phyloP scores from a whole-genome alignment of 805 yeast genomes.

The Yamadazyma philogaea region DNA sequence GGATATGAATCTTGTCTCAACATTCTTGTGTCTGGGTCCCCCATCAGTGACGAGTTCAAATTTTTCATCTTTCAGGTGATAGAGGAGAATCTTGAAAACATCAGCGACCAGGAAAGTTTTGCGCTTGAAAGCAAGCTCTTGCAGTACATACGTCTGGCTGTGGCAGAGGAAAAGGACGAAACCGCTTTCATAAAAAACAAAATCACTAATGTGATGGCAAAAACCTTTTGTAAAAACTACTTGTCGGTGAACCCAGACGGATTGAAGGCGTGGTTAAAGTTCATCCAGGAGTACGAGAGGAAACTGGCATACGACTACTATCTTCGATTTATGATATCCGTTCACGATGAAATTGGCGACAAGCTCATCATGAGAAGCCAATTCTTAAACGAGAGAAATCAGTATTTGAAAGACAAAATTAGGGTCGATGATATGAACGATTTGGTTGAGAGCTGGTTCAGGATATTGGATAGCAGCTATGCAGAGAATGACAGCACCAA shows the following conservation, averaged over 20 bases:
- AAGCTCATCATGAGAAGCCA: constrained; percentile 73
- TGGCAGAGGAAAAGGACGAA: constrained; percentile 29
- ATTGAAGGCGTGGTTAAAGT: constrained; percentile 27
- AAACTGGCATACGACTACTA: constrained; percentile 63
- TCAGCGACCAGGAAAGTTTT: constrained; percentile 45
- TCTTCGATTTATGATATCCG: constrained; percentile 64
- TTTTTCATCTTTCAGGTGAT: constrained; percentile 71
- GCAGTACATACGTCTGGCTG: constrained; percentile 14
- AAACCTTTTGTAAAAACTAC: constrained; percentile 36
- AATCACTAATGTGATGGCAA: constrained; percentile 31
- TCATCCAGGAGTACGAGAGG: constrained; percentile 18
- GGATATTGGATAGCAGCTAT: constrained; percentile 38
- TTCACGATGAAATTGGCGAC: constrained; percentile 93
- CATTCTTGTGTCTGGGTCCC: constrained; percentile 28
- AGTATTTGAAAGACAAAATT: constrained; percentile 73
- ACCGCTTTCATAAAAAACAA: constrained; percentile 36
- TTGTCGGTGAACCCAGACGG: constrained; percentile 30
- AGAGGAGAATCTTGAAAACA: constrained; percentile 49
- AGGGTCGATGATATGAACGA: constrained; percentile 70
- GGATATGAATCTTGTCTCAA: constrained; percentile 57
- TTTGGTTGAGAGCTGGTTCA: constrained; percentile 66
- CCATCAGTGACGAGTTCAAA: constrained; percentile 51
- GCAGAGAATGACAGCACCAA: constrained; percentile 35
- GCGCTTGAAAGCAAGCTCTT: constrained; percentile 49
- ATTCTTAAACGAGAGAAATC: constrained; percentile 61